Conservation (phyloP, 352 stramenopile genomes). For the Phytophthora fragariaefolia region DNA sequence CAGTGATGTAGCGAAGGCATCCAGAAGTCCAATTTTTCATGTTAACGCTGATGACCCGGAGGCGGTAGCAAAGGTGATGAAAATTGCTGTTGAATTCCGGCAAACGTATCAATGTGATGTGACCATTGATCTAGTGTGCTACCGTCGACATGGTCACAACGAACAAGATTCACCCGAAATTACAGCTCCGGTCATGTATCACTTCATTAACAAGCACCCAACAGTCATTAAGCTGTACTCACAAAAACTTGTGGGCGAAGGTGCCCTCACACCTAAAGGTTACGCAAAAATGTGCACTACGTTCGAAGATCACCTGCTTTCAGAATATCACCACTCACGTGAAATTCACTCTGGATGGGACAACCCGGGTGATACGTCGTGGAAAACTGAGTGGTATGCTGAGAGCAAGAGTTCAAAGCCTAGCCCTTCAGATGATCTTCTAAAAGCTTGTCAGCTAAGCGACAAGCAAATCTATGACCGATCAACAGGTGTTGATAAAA, state of each 20-base stretch:
- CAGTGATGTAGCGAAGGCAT: constrained; percentile 98
- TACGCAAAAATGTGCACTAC: constrained; percentile 58
- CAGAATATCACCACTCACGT: constrained; percentile 79
- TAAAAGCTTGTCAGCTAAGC: constrained; percentile 23
- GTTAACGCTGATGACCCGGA: constrained; percentile 99
- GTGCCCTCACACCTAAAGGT: constrained; percentile 54
- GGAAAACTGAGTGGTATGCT: constrained; percentile 67
- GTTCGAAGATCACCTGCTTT: constrained; percentile 69
- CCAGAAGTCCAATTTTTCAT: constrained; percentile 93
- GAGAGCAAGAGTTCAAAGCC: constrained; percentile 32
- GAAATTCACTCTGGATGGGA: constrained; percentile 80
- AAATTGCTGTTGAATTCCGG: constrained; percentile 90
- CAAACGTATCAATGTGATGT: constrained; percentile 96
- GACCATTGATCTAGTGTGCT: constrained; percentile 99
- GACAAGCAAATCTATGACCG: constrained; percentile 48
- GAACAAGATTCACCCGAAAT: constrained; percentile 94
- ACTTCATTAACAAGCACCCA: constrained; percentile 89
- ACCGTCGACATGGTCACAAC: constrained; percentile 99
- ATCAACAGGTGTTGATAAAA: constrained; percentile 75
- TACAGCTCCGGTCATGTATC: constrained; percentile 91
- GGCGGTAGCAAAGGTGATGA: constrained; percentile 91
- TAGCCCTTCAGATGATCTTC: constrained; percentile 2
- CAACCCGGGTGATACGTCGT: constrained; percentile 70
- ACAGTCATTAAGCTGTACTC: constrained; percentile 82
- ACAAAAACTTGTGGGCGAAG: constrained; percentile 70